These are phyloP conservation scores for Mucor piriformis DNA, from an alignment of 371 early-diverging fungal genomes.

Conservation along the genomic window DNA sequence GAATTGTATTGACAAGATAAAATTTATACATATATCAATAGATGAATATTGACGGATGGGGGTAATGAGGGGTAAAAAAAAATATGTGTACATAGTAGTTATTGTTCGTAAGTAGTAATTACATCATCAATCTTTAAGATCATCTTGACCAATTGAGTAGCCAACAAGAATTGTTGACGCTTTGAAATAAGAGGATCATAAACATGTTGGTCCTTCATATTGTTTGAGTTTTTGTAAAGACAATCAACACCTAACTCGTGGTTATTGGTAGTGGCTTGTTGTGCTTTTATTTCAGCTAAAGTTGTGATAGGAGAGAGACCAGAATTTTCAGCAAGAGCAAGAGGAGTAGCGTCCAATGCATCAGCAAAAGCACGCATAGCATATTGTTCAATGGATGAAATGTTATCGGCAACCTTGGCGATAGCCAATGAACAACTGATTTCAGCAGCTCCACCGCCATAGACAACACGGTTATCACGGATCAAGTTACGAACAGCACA, in stretches of 20 bases:
- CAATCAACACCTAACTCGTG: slow-evolving; percentile 96
- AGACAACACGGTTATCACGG: slow-evolving; percentile 96
- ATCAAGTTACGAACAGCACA: slow-evolving; percentile 99
- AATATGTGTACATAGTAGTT: background rate
- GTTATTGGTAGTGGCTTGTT: slow-evolving; percentile 87
- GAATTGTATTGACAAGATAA: too few species aligned
- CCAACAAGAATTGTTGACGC: slow-evolving; percentile 94
- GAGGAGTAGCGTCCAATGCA: slow-evolving; percentile 97
- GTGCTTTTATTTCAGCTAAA: slow-evolving; percentile 90
- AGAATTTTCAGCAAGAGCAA: slow-evolving; percentile 97
- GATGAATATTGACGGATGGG: too few species aligned
- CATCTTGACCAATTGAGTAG: slow-evolving; percentile 99
- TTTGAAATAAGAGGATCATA: slow-evolving; percentile 99
- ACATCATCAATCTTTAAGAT: slow-evolving; percentile 97
- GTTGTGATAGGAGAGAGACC: slow-evolving; percentile 97
- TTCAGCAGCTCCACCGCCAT: slow-evolving; percentile 99
- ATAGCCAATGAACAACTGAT: slow-evolving; percentile 95
- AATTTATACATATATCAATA: too few species aligned
- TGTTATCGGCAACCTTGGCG: slow-evolving; percentile 92
- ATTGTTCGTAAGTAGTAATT: slow-evolving; percentile 54
- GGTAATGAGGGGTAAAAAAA: background rate
- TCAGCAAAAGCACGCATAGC: slow-evolving; percentile 97
- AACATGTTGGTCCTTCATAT: slow-evolving; percentile 97
- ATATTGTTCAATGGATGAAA: slow-evolving; percentile 94
- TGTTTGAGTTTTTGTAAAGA: slow-evolving; percentile 85